Base-by-base conservation (phyloP, 116 monocot genomes). In the Iris pallida region DNA sequence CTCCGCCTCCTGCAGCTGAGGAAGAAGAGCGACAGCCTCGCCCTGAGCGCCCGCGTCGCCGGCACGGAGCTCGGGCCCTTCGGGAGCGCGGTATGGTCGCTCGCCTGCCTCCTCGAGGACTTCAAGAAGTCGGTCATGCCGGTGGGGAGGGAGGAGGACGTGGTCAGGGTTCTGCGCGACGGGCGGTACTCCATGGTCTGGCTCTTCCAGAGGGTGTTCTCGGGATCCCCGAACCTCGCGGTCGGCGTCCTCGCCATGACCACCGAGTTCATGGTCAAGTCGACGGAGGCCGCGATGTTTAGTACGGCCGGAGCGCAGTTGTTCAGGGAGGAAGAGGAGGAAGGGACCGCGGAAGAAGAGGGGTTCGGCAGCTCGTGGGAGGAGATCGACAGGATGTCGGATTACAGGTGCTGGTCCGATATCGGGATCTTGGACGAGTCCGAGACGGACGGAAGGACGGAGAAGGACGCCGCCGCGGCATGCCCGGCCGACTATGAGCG, bases 1-100 rank as follows among this genome's bases (percentile, higher is more conserved):
- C 69, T 82, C 55, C 73, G 78, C 45, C 54, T 78, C 40, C 20
- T 82, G 17, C 82, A 82, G 66, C 67, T 74, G 45, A 63, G 45
- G 53, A 78, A 74, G 72, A 82, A 82, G 74, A 57, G 46, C 30
- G 45, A 45, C 30, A 62, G 13, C 47, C 42, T 65, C 19, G 53
- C 57, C 54, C 42, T 58, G 30, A 53, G 16, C 19, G 9, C 13
- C n/a, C 45, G 53, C 13, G 44, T 57, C n/a, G 46, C 46, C 16
- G 66, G 40, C 42, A 30, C 30, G 30, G 30, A 30, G 30, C 30
- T 80, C 59, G 61, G 69, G 7, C n/a, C 69, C 4, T 45, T 68
- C 18, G 73, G 70, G 15, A 61, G 54, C 61, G 71, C 73, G 2
- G 66, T 82, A 0, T 55, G 61, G 61, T 65, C 82, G 7, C 70